Evolutionary conservation across 2,329 filamentous ascomycete genomes (phyloP).

Genomic region (Tolypocladium nubicola): DNA sequence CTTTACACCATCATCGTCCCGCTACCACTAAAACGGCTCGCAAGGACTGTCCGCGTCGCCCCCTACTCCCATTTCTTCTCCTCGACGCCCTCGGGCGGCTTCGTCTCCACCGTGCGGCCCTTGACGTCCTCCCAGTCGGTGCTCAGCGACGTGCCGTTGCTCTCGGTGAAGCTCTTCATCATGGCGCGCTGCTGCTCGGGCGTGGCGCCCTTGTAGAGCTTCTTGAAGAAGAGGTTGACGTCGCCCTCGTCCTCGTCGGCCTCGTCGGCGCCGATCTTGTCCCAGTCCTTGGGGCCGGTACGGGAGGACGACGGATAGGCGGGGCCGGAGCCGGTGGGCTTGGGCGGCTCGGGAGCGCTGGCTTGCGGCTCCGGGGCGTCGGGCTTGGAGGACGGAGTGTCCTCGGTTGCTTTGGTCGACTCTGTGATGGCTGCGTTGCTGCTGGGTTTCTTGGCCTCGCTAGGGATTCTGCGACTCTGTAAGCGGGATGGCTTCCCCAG

Average conservation of each 20-base stretch:
- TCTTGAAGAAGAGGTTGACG: conserved; percentile 81
- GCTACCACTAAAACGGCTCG: not conserved
- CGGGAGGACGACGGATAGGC: conserved; percentile 81
- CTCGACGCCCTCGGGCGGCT: conserved; percentile 67
- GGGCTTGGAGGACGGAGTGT: not conserved
- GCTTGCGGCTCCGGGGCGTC: not conserved
- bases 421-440: not conserved
- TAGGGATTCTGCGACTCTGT: not conserved
- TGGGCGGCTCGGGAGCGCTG: not conserved
- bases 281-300: conserved; percentile 83
- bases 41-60: not conserved
- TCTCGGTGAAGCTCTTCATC: conserved; percentile 96
- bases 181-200: conserved; percentile 82
- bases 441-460: not conserved
- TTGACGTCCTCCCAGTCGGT: conserved; percentile 85
- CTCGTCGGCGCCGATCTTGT: conserved; percentile 52
- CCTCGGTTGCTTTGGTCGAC: not conserved
- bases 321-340: conserved; percentile 25
- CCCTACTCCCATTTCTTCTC: conserved; percentile 55
- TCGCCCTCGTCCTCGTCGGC: conserved; percentile 52
- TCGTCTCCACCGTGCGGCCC: conserved; percentile 57
- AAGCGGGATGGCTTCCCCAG: not conserved
- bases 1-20: not conserved
- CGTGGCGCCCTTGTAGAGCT: conserved; percentile 66
- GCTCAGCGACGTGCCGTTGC: conserved; percentile 83